Conservation (phyloP, 345 rosid species). For the Xanthoceras sorbifolium region DNA sequence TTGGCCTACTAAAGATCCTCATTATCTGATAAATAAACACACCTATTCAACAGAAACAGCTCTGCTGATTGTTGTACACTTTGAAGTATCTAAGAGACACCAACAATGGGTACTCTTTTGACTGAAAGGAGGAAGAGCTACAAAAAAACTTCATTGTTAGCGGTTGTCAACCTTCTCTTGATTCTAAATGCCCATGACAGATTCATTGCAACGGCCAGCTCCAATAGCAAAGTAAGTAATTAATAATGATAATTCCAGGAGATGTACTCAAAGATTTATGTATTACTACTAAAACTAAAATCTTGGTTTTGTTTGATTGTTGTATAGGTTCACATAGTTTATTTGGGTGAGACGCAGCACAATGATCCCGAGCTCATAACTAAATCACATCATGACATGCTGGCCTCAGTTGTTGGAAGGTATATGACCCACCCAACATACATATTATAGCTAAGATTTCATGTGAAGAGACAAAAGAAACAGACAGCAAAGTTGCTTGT, state of each 20-base stretch:
- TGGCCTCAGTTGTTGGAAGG: conserved; percentile 38
- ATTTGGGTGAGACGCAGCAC: conserved; percentile 37
- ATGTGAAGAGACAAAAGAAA: no score
- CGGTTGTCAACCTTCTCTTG: not conserved
- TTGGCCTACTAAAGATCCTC: no score
- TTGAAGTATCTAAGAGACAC: no score
- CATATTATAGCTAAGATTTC: no score
- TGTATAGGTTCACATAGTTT: conserved; percentile 34
- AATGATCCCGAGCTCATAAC: conserved; percentile 33
- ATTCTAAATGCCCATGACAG: not conserved
- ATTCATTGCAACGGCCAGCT: not conserved
- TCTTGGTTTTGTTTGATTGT: not conserved
- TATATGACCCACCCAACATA: conserved; percentile 19
- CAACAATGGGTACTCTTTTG: not conserved
- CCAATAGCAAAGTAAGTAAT: not conserved
- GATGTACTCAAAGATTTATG: not conserved
- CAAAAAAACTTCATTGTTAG: not conserved
- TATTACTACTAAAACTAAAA: not conserved
- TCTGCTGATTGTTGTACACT: no score
- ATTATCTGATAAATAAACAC: no score
- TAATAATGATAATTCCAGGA: not conserved
- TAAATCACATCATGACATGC: conserved; percentile 32
- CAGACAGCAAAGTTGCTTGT: not conserved
- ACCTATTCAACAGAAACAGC: no score
- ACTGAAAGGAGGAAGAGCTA: not conserved